These are phyloP conservation scores for Themeda triandra DNA, from an alignment of 176 grass and related monocot genomes.

Conservation along the genomic window DNA sequence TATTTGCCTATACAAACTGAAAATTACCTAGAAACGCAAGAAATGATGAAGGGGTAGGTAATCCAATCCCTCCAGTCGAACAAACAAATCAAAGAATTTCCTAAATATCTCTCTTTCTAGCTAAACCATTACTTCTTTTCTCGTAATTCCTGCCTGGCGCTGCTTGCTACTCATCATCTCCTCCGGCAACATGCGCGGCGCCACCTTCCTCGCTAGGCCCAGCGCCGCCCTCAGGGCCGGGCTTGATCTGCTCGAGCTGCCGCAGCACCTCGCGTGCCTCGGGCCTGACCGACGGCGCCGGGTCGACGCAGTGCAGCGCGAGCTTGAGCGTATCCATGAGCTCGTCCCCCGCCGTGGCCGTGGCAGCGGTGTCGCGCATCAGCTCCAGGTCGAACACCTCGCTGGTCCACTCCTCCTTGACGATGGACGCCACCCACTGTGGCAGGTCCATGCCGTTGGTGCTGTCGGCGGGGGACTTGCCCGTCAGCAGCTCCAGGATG, in stretches of 20 bases:
- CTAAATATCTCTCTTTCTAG: too few species aligned
- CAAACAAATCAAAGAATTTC: too few species aligned
- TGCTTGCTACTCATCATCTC: too few species aligned
- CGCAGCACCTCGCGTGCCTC: constrained; percentile 29
- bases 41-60: background rate
- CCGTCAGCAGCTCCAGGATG: constrained; percentile 81
- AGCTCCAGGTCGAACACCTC: too few species aligned
- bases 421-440: too few species aligned
- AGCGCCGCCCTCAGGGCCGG: background rate
- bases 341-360: constrained; percentile 32
- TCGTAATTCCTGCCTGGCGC: too few species aligned
- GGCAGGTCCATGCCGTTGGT: too few species aligned
- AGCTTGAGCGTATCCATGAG: constrained; percentile 77
- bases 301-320: constrained; percentile 78
- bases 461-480: constrained; percentile 61
- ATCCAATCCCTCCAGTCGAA: too few species aligned
- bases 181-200: too few species aligned
- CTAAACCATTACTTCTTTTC: too few species aligned
- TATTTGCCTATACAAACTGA: constrained; percentile 17
- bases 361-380: constrained; percentile 33
- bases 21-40: background rate
- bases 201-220: constrained; percentile 24
- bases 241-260: too few species aligned
- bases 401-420: too few species aligned
- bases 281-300: constrained; percentile 43